Conservation (phyloP, 2,329 filamentous ascomycete genomes). For the Cladophialophora psammophila region DNA sequence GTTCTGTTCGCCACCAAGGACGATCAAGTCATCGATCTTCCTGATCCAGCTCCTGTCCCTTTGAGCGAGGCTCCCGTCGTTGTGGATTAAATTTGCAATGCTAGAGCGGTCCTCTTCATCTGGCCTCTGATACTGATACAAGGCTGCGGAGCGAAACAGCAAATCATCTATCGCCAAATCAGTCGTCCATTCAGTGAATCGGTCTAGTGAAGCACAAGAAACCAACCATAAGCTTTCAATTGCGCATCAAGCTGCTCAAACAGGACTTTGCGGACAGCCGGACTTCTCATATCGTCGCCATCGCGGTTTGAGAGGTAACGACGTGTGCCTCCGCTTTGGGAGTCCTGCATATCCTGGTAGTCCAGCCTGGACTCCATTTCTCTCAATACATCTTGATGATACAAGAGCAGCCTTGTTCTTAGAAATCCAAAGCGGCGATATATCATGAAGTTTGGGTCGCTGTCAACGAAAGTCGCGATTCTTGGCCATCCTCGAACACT, state of each 20-base stretch:
- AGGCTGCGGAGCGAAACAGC: conserved; percentile 13
- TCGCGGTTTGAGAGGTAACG: conserved; percentile 11
- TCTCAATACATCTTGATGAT: conserved; percentile 44
- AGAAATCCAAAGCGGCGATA: conserved; percentile 54
- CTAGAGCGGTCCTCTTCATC: conserved; percentile 9
- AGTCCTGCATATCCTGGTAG: conserved; percentile 22
- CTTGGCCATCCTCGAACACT: conserved; percentile 20
- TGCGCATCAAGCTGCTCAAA: conserved; percentile 17
- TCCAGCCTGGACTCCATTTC: conserved; percentile 42
- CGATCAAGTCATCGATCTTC: conserved; percentile 29
- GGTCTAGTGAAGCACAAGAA: too few relatives aligned
- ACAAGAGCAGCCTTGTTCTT: conserved; percentile 48
- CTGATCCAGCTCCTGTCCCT: conserved; percentile 26
- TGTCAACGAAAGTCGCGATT: conserved; percentile 49
- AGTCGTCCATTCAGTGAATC: background rate
- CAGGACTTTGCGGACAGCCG: conserved; percentile 10
- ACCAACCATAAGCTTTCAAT: conserved; percentile 25
- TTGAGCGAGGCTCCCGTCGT: conserved; percentile 19
- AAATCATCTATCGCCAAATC: conserved; percentile 21
- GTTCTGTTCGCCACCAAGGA: conserved; percentile 20
- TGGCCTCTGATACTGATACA: conserved; percentile 21
- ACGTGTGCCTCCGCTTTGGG: background rate
- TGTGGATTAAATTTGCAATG: conserved; percentile 25
- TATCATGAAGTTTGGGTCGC: conserved; percentile 52
- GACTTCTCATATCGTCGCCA: conserved; percentile 21